These are phyloP conservation scores for Rosa multiflora DNA, from an alignment of 306 rosid genomes.

Conservation along the genomic window DNA sequence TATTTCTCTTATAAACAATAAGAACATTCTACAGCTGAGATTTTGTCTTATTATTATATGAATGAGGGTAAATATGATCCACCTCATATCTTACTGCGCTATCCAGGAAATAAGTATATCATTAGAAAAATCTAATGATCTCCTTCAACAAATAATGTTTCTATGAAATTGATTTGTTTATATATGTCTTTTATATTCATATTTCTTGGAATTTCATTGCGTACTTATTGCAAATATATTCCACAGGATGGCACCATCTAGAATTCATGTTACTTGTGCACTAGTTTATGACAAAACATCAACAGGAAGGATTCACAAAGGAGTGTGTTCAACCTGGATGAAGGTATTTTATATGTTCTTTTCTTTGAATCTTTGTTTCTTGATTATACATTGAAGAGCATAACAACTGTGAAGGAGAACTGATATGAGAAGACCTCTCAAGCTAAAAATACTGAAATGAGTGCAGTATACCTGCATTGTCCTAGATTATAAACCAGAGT, in stretches of 20 bases:
- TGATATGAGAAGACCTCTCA: too few relatives aligned
- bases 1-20: not conserved
- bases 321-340: constrained; percentile 99
- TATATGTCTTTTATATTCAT: not conserved
- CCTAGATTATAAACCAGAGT: not conserved
- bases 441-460: not conserved
- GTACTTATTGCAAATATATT: constrained; percentile 27
- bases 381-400: not conserved
- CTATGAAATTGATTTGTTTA: not conserved
- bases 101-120: not conserved
- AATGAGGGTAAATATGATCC: not conserved
- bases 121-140: not conserved
- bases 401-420: not conserved
- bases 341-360: constrained; percentile 55
- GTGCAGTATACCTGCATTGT: not conserved
- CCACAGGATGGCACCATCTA: constrained; percentile 71
- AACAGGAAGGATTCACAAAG: constrained; percentile 81
- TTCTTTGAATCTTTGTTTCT: constrained; percentile 4
- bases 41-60: not conserved
- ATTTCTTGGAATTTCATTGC: not conserved
- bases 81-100: not conserved
- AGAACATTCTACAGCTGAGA: not conserved
- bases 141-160: not conserved
- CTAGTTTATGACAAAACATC: constrained; percentile 74
- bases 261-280: constrained; percentile 97